Evolutionary conservation across 139 green algal species (phyloP).

Genomic region (Chlorella sorokiniana): DNA sequence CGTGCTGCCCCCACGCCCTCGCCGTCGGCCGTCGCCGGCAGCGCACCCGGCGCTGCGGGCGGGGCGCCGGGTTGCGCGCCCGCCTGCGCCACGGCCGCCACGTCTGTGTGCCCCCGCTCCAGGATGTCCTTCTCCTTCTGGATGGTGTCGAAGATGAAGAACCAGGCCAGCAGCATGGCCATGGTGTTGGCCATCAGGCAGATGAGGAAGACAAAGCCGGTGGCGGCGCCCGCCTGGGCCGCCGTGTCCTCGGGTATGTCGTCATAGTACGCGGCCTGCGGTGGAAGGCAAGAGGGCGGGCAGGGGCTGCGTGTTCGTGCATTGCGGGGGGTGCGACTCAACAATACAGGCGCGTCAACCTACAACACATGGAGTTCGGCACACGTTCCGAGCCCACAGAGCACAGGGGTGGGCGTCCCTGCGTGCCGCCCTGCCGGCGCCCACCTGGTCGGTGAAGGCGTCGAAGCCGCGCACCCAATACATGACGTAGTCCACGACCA

Average conservation of each 20-base stretch:
- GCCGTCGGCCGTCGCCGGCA: not conserved
- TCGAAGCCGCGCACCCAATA: constrained; percentile 23
- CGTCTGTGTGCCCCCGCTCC: constrained; percentile 9
- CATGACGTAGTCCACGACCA: constrained; percentile 55
- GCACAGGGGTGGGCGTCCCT: too few species aligned
- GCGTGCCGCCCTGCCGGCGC: too few species aligned
- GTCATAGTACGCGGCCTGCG: not conserved
- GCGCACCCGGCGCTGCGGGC: too few species aligned
- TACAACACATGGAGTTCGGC: too few species aligned
- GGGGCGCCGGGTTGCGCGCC: too few species aligned
- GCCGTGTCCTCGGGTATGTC: not conserved
- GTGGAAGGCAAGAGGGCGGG: not conserved
- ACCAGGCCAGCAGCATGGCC: constrained; percentile 47
- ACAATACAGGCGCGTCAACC: not conserved
- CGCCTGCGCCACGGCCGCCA: not conserved
- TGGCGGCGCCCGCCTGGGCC: not conserved
- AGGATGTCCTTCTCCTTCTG: constrained; percentile 35
- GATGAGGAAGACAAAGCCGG: constrained; percentile 26
- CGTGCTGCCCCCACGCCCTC: not conserved
- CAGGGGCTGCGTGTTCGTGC: not conserved
- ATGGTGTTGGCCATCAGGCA: constrained; percentile 40
- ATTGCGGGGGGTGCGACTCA: not conserved
- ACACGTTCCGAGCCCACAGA: too few species aligned
- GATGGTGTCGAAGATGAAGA: constrained; percentile 53
- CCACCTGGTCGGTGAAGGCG: constrained; percentile 24